A percentile compares a stretch with the other conserved stretches of the same genome.
Evolutionary conservation across 2,329 filamentous ascomycete species (phyloP).

Genomic region (Laburnicola sp.): DNA sequence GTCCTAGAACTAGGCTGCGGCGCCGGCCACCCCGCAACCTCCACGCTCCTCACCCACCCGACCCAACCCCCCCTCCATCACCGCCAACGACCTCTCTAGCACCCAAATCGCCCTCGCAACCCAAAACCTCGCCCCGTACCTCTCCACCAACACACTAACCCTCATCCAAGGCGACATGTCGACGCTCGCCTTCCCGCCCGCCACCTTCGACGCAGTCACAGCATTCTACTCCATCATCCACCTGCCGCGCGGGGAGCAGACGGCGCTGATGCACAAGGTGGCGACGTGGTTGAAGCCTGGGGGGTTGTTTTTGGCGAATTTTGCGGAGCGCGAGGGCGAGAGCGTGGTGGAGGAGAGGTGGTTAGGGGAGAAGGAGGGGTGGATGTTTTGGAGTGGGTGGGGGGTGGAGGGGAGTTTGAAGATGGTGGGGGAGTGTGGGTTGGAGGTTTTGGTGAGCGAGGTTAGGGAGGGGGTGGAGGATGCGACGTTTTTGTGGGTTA

Average conservation of each 20-base stretch:
- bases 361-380: slow-evolving; percentile 39
- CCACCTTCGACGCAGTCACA: slow-evolving; percentile 53
- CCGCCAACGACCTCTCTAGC: slow-evolving; percentile 50
- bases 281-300: slow-evolving; percentile 56
- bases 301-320: slow-evolving; percentile 48
- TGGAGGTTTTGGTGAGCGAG: slow-evolving; percentile 29
- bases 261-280: slow-evolving; percentile 50
- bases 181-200: slow-evolving; percentile 37
- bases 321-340: slow-evolving; percentile 43
- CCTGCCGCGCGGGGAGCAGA: slow-evolving; percentile 57
- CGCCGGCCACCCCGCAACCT: slow-evolving; percentile 34
- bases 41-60: slow-evolving; percentile 26
- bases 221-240: slow-evolving; percentile 61
- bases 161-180: slow-evolving; percentile 50
- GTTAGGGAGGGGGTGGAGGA: slow-evolving; percentile 25
- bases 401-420: slow-evolving; percentile 38
- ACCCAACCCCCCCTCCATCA: slow-evolving; percentile 32
- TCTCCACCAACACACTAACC: slow-evolving; percentile 11
- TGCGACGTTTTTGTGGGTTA: slow-evolving; percentile 37
- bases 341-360: slow-evolving; percentile 26
- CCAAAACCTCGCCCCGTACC: slow-evolving; percentile 17
- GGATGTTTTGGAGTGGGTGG: slow-evolving; percentile 50
- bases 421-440: slow-evolving; percentile 35
- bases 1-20: slow-evolving; percentile 38
- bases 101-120: slow-evolving; percentile 45